Conservation (phyloP, 768 basidiomycete species). For the Lactifluus rugatus region DNA sequence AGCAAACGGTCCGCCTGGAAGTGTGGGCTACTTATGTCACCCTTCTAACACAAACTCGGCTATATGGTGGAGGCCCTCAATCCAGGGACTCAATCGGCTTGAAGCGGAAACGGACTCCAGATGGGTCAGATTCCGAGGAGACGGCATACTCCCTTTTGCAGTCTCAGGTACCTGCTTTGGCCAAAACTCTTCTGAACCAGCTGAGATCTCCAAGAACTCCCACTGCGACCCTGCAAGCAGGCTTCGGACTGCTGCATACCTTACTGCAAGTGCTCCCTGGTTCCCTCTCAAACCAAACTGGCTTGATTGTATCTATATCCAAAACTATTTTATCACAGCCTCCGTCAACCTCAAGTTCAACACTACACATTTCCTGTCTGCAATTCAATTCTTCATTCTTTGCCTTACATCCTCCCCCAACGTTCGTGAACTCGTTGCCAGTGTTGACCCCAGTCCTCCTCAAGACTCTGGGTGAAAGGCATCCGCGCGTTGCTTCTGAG, state of each 20-base stretch:
- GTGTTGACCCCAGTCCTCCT: constrained; percentile 67
- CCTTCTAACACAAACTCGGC: constrained; percentile 73
- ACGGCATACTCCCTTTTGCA: constrained; percentile 64
- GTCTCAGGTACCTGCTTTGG: constrained; percentile 64
- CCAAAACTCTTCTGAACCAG: constrained; percentile 78
- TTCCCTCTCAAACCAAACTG: constrained; percentile 60
- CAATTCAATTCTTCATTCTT: constrained; percentile 84
- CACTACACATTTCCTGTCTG: constrained; percentile 73
- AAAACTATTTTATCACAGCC: constrained; percentile 57
- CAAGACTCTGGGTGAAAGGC: constrained; percentile 65
- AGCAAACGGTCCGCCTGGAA: constrained; percentile 89
- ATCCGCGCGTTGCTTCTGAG: constrained; percentile 83
- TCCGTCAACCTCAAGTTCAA: constrained; percentile 66
- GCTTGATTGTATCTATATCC: constrained; percentile 52
- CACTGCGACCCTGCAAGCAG: constrained; percentile 71
- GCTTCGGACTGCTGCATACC: constrained; percentile 68
- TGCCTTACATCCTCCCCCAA: constrained; percentile 51
- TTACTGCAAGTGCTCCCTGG: constrained; percentile 77
- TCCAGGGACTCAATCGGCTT: constrained; percentile 42
- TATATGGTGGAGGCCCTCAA: constrained; percentile 62
- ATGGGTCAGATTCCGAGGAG: constrained; percentile 65
- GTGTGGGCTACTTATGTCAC: constrained; percentile 80
- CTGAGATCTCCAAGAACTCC: constrained; percentile 73
- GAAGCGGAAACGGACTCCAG: constrained; percentile 71
- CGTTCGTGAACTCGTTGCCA: constrained; percentile 52